These are phyloP conservation scores for Carex arenaria DNA, from an alignment of 202 grass and related monocot species.

Conservation along the genomic window DNA sequence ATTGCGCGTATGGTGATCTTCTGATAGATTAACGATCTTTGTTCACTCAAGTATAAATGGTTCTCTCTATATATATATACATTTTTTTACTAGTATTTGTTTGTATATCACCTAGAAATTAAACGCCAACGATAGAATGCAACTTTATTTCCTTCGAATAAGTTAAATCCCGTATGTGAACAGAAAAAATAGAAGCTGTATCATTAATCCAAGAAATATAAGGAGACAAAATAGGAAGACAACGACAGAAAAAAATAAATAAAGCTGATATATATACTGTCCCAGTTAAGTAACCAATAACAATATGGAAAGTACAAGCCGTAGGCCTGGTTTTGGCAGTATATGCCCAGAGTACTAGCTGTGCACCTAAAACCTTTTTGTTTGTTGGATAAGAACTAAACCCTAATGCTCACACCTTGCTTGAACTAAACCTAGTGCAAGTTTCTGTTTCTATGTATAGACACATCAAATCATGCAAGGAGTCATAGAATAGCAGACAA, in stretches of 20 bases:
- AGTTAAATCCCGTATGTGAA: neutral
- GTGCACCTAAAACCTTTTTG: neutral
- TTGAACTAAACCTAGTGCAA: neutral
- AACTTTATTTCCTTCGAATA: neutral
- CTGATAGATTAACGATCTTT: too few species aligned
- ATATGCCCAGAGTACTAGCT: neutral
- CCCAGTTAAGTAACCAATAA: neutral
- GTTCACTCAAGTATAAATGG: too few species aligned
- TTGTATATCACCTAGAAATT: neutral
- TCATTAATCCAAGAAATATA: neutral
- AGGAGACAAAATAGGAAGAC: neutral
- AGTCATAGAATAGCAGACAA: neutral
- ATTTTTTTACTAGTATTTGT: too few species aligned
- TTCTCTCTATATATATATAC: too few species aligned
- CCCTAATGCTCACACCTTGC: neutral
- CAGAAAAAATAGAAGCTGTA: neutral
- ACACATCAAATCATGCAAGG: neutral
- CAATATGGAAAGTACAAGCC: neutral
- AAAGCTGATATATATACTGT: neutral
- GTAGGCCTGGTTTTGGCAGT: neutral
- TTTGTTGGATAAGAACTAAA: neutral
- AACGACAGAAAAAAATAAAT: neutral
- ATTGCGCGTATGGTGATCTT: too few species aligned
- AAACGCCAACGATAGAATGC: neutral
- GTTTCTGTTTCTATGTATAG: neutral